These are phyloP conservation scores for Fraxinus sp. DNA, from an alignment of 305 asterid genomes.

Conservation along the genomic window DNA sequence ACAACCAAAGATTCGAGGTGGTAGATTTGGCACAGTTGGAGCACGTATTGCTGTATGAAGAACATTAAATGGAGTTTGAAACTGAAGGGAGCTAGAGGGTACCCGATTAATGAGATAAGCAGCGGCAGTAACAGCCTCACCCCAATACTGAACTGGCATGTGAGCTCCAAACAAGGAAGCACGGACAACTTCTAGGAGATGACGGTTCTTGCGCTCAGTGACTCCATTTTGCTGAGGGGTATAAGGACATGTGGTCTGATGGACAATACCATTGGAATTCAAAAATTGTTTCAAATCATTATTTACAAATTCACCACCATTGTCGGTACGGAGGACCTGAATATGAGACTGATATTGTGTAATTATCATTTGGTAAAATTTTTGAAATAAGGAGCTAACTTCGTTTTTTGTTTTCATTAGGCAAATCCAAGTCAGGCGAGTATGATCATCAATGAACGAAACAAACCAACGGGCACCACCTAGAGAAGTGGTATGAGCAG, in stretches of 20 bases:
- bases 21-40: not conserved
- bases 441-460: not conserved
- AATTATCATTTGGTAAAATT: not conserved
- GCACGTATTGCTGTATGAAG: not conserved
- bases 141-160: not conserved
- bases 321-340: not conserved
- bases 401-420: not conserved
- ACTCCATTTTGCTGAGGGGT: not conserved
- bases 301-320: not conserved
- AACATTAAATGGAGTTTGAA: not conserved
- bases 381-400: not conserved
- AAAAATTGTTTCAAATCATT: not conserved
- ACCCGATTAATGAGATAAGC: not conserved
- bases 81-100: not conserved
- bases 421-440: not conserved
- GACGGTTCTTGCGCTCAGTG: not conserved
- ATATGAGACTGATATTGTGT: conserved; percentile 1
- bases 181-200: not conserved
- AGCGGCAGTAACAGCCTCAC: not conserved
- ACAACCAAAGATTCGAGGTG: no score
- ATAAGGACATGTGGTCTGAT: not conserved
- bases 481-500: not conserved
- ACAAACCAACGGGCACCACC: not conserved
- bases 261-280: not conserved
- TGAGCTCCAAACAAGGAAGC: not conserved